Evolutionary conservation across 2,329 filamentous ascomycete genomes (phyloP).

Genomic region (Helotiales sp.): DNA sequence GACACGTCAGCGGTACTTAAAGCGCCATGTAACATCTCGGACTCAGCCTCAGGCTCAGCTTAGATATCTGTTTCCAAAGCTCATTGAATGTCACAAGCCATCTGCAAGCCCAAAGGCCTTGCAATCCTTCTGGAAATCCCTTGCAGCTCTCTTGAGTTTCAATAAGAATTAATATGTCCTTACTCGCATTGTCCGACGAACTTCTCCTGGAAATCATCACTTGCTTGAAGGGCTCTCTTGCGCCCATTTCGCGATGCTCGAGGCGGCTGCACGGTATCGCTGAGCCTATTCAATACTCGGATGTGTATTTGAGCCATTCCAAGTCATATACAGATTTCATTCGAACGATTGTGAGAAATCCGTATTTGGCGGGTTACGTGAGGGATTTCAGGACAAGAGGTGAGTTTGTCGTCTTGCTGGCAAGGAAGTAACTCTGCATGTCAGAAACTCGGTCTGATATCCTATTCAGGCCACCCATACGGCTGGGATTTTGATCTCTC

Average conservation of each 20-base stretch:
- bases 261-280: not conserved
- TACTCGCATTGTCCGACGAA: not conserved
- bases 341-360: not conserved
- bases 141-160: not conserved
- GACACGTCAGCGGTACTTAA: not conserved
- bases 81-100: no score
- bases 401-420: not conserved
- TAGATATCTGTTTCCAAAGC: no score
- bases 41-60: not conserved
- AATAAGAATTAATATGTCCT: not conserved
- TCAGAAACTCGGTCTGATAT: not conserved
- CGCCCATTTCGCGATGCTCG: not conserved
- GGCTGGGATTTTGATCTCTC: constrained; percentile 7
- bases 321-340: constrained; percentile 3
- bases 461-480: not conserved
- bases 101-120: no score
- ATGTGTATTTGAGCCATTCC: not conserved
- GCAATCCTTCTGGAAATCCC: not conserved
- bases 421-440: not conserved
- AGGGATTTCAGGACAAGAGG: not conserved
- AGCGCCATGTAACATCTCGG: not conserved
- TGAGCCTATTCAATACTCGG: not conserved
- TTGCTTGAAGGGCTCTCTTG: not conserved
- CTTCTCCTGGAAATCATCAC: not conserved
- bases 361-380: not conserved